These are phyloP conservation scores for Maudiozyma barnettii DNA, from an alignment of 805 yeast species.

Conservation along the genomic window DNA sequence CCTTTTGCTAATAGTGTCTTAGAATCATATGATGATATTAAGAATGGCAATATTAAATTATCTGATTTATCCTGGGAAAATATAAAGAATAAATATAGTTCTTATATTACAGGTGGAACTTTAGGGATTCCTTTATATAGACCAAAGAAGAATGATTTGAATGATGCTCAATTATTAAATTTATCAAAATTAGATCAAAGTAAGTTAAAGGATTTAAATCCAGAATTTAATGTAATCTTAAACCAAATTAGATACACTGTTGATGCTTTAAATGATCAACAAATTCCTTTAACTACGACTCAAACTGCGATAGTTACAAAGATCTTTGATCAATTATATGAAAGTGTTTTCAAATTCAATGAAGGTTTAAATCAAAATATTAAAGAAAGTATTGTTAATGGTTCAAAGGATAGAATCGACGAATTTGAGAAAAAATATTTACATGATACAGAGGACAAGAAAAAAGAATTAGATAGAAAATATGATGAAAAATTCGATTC, in stretches of 20 bases:
- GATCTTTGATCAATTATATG: constrained; percentile 10
- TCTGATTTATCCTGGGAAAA: constrained; percentile 11
- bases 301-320: constrained; percentile 10
- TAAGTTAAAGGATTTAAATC: constrained; percentile 3
- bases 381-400: constrained; percentile 7
- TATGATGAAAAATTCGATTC: constrained; percentile 51
- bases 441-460: constrained; percentile 29
- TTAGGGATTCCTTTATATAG: constrained; percentile 13
- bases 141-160: neutral
- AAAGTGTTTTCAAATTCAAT: constrained; percentile 10
- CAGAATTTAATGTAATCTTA: constrained; percentile 12
- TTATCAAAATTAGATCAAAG: constrained; percentile 1
- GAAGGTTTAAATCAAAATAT: constrained; percentile 11
- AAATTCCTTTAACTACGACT: constrained; percentile 19
- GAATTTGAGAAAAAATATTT: constrained; percentile 19
- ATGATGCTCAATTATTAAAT: neutral
- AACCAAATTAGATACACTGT: constrained; percentile 29
- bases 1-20: constrained; percentile 54
- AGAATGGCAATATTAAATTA: neutral
- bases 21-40: constrained; percentile 34
- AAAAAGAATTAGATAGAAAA: constrained; percentile 47
- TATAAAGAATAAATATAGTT: constrained; percentile 18
- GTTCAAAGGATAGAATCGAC: constrained; percentile 12
- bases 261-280: constrained; percentile 29
- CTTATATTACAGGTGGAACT: constrained; percentile 15